Percentiles rank a stretch among this genome's conserved stretches.
Conservation (phyloP, 2,329 filamentous ascomycete genomes). For the Camillea tinctor region DNA sequence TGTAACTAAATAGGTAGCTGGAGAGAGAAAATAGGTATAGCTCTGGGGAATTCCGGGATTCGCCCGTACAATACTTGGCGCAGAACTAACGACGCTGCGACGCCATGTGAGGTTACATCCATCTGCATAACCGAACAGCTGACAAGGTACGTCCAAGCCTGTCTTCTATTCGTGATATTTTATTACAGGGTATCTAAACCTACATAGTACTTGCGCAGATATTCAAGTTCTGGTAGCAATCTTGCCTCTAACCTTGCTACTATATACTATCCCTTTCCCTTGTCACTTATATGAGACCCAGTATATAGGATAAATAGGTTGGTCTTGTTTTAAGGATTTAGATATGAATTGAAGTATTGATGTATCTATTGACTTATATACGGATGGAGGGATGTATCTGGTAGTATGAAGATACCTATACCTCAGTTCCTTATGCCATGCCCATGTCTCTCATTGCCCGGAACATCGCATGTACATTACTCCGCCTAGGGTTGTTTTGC, state of each 20-base stretch:
- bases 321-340: too few species aligned
- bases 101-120: neutral
- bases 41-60: neutral
- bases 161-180: too few species aligned
- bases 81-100: neutral
- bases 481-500: neutral
- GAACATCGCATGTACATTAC: slow-evolving; percentile 9
- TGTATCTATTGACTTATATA: neutral
- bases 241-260: neutral
- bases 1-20: too few species aligned
- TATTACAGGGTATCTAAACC: too few species aligned
- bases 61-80: neutral
- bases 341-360: neutral
- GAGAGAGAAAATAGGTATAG: too few species aligned
- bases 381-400: neutral
- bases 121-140: neutral
- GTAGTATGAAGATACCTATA: too few species aligned
- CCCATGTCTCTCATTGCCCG: slow-evolving; percentile 12
- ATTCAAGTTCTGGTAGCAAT: neutral
- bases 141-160: neutral
- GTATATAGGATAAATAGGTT: too few species aligned
- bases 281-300: too few species aligned
- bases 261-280: too few species aligned
- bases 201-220: neutral
- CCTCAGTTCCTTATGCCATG: slow-evolving; percentile 1